These are phyloP conservation scores for Triticum timopheevii DNA, from an alignment of 176 grass and related monocot genomes.

Conservation along the genomic window DNA sequence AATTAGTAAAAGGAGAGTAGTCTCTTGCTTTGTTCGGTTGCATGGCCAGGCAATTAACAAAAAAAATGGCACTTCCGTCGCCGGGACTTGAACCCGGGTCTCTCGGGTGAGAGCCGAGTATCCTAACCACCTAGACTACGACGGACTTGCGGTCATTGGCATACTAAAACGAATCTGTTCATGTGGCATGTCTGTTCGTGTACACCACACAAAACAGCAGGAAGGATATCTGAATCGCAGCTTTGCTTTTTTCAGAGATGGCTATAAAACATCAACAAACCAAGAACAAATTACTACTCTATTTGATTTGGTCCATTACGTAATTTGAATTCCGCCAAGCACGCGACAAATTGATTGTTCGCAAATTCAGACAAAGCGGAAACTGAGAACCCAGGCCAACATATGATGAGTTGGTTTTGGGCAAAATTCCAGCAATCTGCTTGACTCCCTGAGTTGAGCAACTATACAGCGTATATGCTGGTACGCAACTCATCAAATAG, in stretches of 20 bases:
- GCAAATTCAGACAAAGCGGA: neutral
- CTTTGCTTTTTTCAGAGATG: neutral
- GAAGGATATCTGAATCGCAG: neutral
- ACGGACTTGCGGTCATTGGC: slow-evolving; percentile 36
- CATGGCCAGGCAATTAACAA: neutral
- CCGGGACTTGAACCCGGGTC: slow-evolving; percentile 94
- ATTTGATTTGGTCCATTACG: neutral
- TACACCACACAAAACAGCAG: no score
- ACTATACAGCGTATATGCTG: neutral
- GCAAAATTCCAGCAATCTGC: neutral
- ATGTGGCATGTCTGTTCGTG: no score
- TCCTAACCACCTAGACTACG: slow-evolving; percentile 98
- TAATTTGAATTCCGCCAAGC: neutral
- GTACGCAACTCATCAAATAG: neutral
- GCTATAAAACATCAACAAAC: neutral
- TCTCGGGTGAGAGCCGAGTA: slow-evolving; percentile 99
- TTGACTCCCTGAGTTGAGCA: neutral
- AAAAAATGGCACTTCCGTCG: slow-evolving; percentile 34
- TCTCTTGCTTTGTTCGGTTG: neutral
- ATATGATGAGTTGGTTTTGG: neutral
- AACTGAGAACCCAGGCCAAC: neutral
- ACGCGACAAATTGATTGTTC: neutral
- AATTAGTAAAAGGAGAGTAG: no score
- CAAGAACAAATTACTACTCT: neutral
- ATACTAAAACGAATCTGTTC: fast-evolving